A percentile compares a stretch with the other conserved stretches of the same genome.
phyloP scores from a whole-genome alignment of 257 asterid species.

The Nicotiana otophora region DNA sequence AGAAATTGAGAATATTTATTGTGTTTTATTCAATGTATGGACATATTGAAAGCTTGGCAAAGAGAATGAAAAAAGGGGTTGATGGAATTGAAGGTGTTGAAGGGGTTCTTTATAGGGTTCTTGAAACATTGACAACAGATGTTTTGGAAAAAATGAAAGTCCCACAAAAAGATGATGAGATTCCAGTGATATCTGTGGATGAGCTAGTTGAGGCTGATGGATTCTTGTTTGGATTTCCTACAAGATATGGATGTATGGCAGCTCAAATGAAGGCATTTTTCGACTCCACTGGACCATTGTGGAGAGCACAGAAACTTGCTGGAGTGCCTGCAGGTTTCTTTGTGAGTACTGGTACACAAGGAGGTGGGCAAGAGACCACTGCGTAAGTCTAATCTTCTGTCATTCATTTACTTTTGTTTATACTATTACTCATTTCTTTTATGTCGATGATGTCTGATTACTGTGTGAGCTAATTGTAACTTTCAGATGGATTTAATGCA shows the following conservation, averaged over 20 bases:
- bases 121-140: conserved; percentile 69
- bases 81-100: conserved; percentile 69
- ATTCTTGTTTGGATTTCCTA: conserved; percentile 84
- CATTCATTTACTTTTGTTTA: background rate
- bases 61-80: conserved; percentile 77
- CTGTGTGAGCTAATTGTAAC: background rate
- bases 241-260: conserved; percentile 90
- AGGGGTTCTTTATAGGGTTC: conserved; percentile 66
- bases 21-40: conserved; percentile 97
- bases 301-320: conserved; percentile 87
- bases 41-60: conserved; percentile 83
- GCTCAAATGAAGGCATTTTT: conserved; percentile 98
- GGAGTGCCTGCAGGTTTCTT: conserved; percentile 97
- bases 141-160: conserved; percentile 41
- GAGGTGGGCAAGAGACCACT: conserved; percentile 98
- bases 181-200: conserved; percentile 19
- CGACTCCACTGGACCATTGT: conserved; percentile 76
- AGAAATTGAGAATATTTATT: conserved; percentile 47
- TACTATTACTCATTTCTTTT: background rate
- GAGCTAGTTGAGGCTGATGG: conserved; percentile 74
- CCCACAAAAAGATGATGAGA: conserved; percentile 42
- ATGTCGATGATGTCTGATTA: background rate
- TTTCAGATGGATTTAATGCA: background rate
- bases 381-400: conserved; percentile 53
- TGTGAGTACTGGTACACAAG: conserved; percentile 99